Evolutionary conservation across 2,329 filamentous ascomycete genomes (phyloP).

Genomic region (Leptographium radiaticola): DNA sequence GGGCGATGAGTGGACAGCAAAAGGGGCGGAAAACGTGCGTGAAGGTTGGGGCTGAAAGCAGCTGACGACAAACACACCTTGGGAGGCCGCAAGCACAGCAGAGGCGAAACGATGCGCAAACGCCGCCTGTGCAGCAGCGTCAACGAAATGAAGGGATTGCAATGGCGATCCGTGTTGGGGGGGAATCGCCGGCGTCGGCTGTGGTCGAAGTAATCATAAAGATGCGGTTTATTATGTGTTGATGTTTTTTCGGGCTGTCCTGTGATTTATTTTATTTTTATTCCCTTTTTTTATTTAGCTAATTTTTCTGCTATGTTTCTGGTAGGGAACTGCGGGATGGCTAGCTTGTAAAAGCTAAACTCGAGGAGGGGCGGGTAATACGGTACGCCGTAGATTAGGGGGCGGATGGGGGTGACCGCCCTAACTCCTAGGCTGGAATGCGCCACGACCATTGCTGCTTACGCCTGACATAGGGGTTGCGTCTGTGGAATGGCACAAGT

Average conservation of each 20-base stretch:
- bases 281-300: neutral
- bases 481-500: neutral
- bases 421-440: neutral
- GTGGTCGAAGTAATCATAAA: slow-evolving; percentile 3
- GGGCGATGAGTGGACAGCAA: neutral
- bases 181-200: slow-evolving; percentile 3
- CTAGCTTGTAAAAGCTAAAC: slow-evolving; percentile 1
- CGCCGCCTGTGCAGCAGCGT: neutral
- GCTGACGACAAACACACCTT: neutral
- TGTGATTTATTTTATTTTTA: slow-evolving; percentile 3
- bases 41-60: neutral
- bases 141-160: neutral
- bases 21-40: neutral
- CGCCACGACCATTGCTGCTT: neutral
- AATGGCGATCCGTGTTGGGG: neutral
- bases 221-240: slow-evolving; percentile 2
- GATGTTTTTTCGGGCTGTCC: slow-evolving; percentile 7
- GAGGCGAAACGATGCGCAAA: neutral
- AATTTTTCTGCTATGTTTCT: neutral
- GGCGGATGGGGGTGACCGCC: neutral
- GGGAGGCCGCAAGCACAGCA: neutral
- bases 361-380: neutral
- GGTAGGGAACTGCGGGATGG: neutral
- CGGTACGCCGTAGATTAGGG: neutral
- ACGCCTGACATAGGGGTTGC: neutral